A percentile compares a stretch with the other conserved stretches of the same genome.
Conservation (phyloP, 192 early-diverging fungal genomes). For the Coemansia sp. region DNA sequence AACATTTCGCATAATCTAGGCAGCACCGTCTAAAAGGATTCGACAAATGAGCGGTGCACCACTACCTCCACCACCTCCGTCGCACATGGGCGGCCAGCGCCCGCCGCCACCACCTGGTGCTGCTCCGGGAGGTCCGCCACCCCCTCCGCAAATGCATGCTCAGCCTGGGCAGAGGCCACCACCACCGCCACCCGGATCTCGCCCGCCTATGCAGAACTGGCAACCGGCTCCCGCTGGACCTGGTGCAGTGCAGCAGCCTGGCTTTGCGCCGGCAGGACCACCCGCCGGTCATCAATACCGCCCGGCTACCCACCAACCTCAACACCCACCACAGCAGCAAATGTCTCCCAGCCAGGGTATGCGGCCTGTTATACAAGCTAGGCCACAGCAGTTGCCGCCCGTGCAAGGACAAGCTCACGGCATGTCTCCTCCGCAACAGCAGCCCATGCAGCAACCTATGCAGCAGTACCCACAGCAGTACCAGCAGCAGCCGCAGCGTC, state of each 20-base stretch:
- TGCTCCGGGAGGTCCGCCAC: constrained; percentile 11
- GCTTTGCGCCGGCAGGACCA: constrained; percentile 40
- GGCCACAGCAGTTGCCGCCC: constrained; percentile 17
- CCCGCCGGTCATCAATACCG: constrained; percentile 20
- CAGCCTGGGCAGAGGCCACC: constrained; percentile 26
- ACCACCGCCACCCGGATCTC: constrained; percentile 26
- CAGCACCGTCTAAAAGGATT: neutral
- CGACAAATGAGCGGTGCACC: constrained; percentile 15
- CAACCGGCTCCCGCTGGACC: constrained; percentile 27
- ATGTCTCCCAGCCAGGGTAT: constrained; percentile 9
- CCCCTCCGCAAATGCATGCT: constrained; percentile 8
- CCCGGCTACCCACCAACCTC: constrained; percentile 25
- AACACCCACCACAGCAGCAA: constrained; percentile 18
- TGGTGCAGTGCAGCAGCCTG: constrained; percentile 29
- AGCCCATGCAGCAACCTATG: constrained; percentile 14
- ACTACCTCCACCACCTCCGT: constrained; percentile 17
- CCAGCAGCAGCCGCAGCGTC: constrained; percentile 12
- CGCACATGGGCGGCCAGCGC: constrained; percentile 18
- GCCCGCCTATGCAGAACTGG: constrained; percentile 34
- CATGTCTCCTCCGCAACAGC: constrained; percentile 1
- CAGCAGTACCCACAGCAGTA: constrained; percentile 18
- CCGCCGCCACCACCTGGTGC: constrained; percentile 20
- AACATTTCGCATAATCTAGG: neutral
- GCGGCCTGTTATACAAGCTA: constrained; percentile 18
- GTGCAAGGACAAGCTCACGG: neutral